phyloP scores from a whole-genome alignment of 1,284 basidiomycete species.

The Pseudozyma thailandica region DNA sequence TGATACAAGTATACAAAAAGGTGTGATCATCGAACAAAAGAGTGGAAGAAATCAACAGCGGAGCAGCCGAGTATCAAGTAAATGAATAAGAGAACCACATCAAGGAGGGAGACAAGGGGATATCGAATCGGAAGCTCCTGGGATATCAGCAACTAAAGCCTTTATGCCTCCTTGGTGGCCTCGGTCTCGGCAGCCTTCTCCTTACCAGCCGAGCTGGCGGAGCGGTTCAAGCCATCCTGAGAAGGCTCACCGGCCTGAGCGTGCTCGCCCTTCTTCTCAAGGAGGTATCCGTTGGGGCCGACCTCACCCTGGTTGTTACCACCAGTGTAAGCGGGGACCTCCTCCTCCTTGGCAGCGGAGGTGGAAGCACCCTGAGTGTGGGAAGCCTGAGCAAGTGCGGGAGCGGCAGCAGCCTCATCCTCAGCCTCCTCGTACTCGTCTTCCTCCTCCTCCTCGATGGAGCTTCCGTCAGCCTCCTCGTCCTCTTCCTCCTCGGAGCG shows the following conservation, averaged over 20 bases:
- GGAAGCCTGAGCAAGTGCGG: slow-evolving; percentile 57
- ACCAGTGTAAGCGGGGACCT: slow-evolving; percentile 68
- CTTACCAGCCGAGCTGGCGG: slow-evolving; percentile 48
- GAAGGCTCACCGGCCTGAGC: slow-evolving; percentile 56
- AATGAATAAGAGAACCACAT: slow-evolving; percentile 5
- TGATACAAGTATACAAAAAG: slow-evolving; percentile 7
- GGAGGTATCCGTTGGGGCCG: slow-evolving; percentile 78
- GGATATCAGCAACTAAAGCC: slow-evolving; percentile 20
- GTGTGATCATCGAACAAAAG: neutral
- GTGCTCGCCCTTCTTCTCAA: slow-evolving; percentile 69
- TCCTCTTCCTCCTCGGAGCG: slow-evolving; percentile 72
- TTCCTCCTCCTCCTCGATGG: slow-evolving; percentile 80
- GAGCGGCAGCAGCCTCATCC: slow-evolving; percentile 50
- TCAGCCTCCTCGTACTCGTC: slow-evolving; percentile 70
- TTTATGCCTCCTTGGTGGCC: slow-evolving; percentile 45
- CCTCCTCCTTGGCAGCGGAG: slow-evolving; percentile 61
- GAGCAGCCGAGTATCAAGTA: slow-evolving; percentile 27
- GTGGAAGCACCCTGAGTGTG: slow-evolving; percentile 48
- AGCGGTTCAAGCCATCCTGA: slow-evolving; percentile 54
- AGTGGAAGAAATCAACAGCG: slow-evolving; percentile 19
- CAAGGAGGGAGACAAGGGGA: neutral
- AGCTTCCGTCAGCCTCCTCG: slow-evolving; percentile 77
- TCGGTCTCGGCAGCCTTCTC: slow-evolving; percentile 52
- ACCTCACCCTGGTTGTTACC: slow-evolving; percentile 59
- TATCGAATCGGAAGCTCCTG: slow-evolving; percentile 45